Conservation (phyloP, 148 eudicot species). For the Rhododendron vialii region DNA sequence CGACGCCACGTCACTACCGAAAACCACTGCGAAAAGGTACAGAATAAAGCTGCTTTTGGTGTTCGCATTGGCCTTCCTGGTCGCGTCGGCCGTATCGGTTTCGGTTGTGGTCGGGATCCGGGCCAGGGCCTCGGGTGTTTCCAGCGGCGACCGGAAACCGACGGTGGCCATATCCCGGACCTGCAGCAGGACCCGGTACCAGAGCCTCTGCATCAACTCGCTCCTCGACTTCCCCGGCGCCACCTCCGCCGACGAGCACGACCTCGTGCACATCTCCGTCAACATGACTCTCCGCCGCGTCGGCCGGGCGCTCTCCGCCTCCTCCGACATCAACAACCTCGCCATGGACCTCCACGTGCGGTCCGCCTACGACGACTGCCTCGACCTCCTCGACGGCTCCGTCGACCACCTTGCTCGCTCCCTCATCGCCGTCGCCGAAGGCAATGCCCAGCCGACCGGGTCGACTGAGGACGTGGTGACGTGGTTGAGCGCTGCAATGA, state of each 20-base stretch:
- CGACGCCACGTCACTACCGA: not conserved
- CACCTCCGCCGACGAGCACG: constrained; percentile 24
- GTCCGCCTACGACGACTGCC: constrained; percentile 72
- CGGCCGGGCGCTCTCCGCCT: constrained; percentile 34
- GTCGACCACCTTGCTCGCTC: constrained; percentile 56
- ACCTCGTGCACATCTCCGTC: constrained; percentile 72
- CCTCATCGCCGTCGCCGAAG: constrained; percentile 20
- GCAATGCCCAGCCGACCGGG: constrained; percentile 8
- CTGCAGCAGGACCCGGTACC: constrained; percentile 49
- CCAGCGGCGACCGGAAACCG: constrained; percentile 18
- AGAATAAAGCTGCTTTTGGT: constrained; percentile 10
- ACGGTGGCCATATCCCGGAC: constrained; percentile 32
- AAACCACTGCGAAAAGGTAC: not conserved
- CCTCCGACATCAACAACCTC: constrained; percentile 43
- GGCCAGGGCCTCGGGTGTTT: not conserved
- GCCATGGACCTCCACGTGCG: constrained; percentile 43
- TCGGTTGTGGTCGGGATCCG: constrained; percentile 14
- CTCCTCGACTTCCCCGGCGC: constrained; percentile 63
- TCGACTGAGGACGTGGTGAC: constrained; percentile 70
- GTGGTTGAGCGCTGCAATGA: constrained; percentile 88
- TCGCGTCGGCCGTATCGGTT: constrained; percentile 31
- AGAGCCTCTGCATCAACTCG: constrained; percentile 38
- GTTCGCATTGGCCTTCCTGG: constrained; percentile 21
- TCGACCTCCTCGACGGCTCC: constrained; percentile 68
- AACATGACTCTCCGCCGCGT: constrained; percentile 55